Conservation (phyloP, 441 rosid genomes). For the Francoa sonchifolia region DNA sequence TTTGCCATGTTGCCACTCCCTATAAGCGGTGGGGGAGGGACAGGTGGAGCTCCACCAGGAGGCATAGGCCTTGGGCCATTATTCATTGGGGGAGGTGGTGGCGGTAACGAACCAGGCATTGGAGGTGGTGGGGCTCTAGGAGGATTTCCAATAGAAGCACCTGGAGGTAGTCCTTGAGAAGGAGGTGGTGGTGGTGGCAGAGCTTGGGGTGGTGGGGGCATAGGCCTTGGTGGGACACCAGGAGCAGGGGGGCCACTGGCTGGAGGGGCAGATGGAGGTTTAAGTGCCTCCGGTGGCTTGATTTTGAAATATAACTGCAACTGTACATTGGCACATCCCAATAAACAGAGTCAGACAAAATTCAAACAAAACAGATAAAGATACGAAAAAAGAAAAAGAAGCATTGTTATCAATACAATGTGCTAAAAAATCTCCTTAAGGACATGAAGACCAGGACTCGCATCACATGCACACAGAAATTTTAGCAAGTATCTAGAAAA, state of each 20-base stretch:
- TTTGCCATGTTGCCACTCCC: conserved; percentile 49
- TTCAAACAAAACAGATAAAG: background rate
- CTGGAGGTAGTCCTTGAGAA: conserved; percentile 44
- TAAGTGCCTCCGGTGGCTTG: conserved; percentile 62
- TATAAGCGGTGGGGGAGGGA: conserved; percentile 68
- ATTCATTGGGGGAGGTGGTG: conserved; percentile 72
- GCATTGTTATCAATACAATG: background rate
- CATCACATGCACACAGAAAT: no score
- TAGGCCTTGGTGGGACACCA: conserved; percentile 42
- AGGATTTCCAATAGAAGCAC: conserved; percentile 20
- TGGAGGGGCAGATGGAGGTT: conserved; percentile 50
- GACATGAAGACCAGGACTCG: no score
- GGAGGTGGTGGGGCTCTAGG: conserved; percentile 47
- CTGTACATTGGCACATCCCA: conserved; percentile 28
- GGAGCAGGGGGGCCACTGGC: conserved; percentile 53
- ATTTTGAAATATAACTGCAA: conserved; percentile 78
- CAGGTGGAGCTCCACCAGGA: conserved; percentile 49
- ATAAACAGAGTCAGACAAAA: background rate
- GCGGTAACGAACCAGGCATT: conserved; percentile 46
- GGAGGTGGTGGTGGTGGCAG: conserved; percentile 61
- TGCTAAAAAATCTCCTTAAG: background rate
- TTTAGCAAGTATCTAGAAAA: no score
- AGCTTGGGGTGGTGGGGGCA: conserved; percentile 50
- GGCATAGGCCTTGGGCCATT: conserved; percentile 73
- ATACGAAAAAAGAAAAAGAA: no score